phyloP scores from a whole-genome alignment of 1,284 basidiomycete genomes.

The Apiotrichum gracile region DNA sequence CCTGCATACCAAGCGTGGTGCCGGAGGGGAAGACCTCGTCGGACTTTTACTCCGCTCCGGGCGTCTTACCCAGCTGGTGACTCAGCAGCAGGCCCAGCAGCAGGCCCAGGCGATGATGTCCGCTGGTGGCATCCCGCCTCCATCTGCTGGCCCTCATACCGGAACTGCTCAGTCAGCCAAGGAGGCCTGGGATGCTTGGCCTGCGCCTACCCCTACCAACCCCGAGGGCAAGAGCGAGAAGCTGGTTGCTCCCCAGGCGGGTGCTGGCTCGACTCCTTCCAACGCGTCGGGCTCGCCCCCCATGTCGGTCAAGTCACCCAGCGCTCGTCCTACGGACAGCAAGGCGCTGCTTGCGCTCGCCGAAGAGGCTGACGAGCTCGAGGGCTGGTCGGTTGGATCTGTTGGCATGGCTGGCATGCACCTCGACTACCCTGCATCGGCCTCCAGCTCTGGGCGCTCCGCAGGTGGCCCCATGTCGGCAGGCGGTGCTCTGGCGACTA shows the following conservation, averaged over 20 bases:
- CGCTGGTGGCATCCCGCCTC: neutral
- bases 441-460: conserved; percentile 3
- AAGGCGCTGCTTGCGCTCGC: conserved; percentile 46
- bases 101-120: conserved; percentile 8
- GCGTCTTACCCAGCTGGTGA: conserved; percentile 23
- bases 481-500: neutral
- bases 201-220: conserved; percentile 10
- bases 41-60: conserved; percentile 37
- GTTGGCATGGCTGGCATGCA: conserved; percentile 28
- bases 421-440: conserved; percentile 8
- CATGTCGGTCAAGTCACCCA: conserved; percentile 30
- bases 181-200: conserved; percentile 36
- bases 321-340: conserved; percentile 33
- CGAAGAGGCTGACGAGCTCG: conserved; percentile 46
- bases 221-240: conserved; percentile 11
- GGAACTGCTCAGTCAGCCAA: conserved; percentile 19
- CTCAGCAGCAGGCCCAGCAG: conserved; percentile 14
- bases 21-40: conserved; percentile 48
- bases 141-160: conserved; percentile 6
- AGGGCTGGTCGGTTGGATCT: conserved; percentile 40
- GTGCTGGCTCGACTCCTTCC: conserved; percentile 16
- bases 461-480: conserved; percentile 1
- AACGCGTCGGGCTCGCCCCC: conserved; percentile 33
- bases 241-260: conserved; percentile 4
- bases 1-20: conserved; percentile 85